These are phyloP conservation scores for Fusarium zealandicum DNA, from an alignment of 2,329 filamentous ascomycete species.

Conservation along the genomic window DNA sequence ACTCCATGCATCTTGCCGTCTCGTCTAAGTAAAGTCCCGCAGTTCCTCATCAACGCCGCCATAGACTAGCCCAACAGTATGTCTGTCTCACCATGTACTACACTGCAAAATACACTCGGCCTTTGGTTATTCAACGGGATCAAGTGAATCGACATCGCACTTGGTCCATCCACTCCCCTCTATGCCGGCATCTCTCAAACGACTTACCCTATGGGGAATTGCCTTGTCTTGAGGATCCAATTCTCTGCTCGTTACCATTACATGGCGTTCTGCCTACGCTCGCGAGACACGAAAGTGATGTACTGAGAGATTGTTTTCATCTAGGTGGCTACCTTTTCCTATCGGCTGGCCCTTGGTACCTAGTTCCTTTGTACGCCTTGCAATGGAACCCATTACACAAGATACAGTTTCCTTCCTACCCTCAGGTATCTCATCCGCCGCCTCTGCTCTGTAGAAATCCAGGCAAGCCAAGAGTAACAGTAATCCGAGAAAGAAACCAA, in stretches of 20 bases:
- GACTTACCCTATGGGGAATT: too few relatives aligned
- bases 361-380: slow-evolving; percentile 6
- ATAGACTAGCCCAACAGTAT: neutral
- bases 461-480: slow-evolving; percentile 1
- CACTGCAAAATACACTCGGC: slow-evolving; percentile 8
- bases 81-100: neutral
- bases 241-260: too few relatives aligned
- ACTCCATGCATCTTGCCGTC: slow-evolving; percentile 6
- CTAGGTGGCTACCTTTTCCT: neutral
- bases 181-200: too few relatives aligned
- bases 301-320: slow-evolving; percentile 1
- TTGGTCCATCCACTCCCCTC: neutral
- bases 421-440: slow-evolving; percentile 3
- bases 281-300: too few relatives aligned
- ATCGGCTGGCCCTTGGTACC: slow-evolving; percentile 3
- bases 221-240: too few relatives aligned
- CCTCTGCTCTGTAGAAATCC: neutral
- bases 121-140: neutral
- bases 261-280: too few relatives aligned
- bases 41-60: neutral
- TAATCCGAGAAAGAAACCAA: slow-evolving; percentile 1
- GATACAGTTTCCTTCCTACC: slow-evolving; percentile 3
- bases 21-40: neutral
- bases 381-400: slow-evolving; percentile 9
- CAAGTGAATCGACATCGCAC: neutral